Percentiles rank a stretch among this genome's conserved stretches.
Evolutionary conservation across 108 stramenopile species (phyloP).

Genomic region (Nitzschia inconspicua): DNA sequence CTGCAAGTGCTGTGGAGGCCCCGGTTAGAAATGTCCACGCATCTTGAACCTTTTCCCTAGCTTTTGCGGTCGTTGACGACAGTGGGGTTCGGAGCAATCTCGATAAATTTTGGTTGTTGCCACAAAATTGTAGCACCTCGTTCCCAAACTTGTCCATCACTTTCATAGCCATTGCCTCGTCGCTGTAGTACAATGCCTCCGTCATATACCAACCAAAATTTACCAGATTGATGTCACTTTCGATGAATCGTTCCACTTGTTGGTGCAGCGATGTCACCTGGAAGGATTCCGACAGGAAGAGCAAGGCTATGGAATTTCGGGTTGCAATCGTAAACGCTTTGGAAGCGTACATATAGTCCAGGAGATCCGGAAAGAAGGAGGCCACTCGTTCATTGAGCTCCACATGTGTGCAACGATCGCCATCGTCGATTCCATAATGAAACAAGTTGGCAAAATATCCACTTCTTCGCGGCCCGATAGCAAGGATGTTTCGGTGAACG

Average conservation of each 20-base stretch:
- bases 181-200: background rate
- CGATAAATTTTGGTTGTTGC: background rate
- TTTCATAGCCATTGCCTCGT: slow-evolving; percentile 1
- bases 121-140: background rate
- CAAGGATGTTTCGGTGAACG: slow-evolving; percentile 34
- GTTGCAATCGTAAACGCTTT: slow-evolving; percentile 1
- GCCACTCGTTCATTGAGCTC: slow-evolving; percentile 30
- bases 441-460: slow-evolving; percentile 43
- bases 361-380: slow-evolving; percentile 25
- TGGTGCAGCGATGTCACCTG: background rate
- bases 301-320: slow-evolving; percentile 3
- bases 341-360: slow-evolving; percentile 28
- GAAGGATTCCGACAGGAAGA: slow-evolving; percentile 3
- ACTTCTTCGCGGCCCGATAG: slow-evolving; percentile 28
- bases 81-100: background rate
- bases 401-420: background rate
- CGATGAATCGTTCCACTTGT: slow-evolving; percentile 2
- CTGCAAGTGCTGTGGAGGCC: too few relatives aligned
- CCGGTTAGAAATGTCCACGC: background rate
- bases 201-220: slow-evolving; percentile 13
- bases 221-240: background rate
- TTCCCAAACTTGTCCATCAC: background rate
- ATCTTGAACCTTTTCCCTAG: background rate
- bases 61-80: background rate
- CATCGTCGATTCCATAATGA: slow-evolving; percentile 9